These are phyloP conservation scores for Saccharomycopsis lassenensis DNA, from an alignment of 805 yeast genomes.

Conservation along the genomic window DNA sequence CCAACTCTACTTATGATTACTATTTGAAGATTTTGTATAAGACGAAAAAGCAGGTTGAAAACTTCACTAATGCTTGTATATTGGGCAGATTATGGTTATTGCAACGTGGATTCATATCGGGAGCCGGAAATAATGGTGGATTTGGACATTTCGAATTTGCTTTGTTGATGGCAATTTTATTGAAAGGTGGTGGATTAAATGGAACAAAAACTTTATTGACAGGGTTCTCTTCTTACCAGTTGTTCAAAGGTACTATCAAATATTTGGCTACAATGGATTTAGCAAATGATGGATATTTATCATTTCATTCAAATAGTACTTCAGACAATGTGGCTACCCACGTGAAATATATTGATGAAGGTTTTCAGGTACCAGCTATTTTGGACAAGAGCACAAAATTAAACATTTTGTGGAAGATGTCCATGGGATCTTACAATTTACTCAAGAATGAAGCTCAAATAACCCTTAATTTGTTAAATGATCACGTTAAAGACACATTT, in stretches of 20 bases:
- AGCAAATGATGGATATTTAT: slow-evolving; percentile 48
- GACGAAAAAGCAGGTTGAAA: slow-evolving; percentile 62
- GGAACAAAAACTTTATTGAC: slow-evolving; percentile 70
- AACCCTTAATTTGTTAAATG: slow-evolving; percentile 60
- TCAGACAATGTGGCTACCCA: slow-evolving; percentile 24
- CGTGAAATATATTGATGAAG: slow-evolving; percentile 35
- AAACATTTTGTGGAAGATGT: slow-evolving; percentile 74
- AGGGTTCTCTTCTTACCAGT: slow-evolving; percentile 88
- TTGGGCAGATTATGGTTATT: slow-evolving; percentile 84
- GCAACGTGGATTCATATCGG: slow-evolving; percentile 72
- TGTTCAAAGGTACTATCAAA: slow-evolving; percentile 79
- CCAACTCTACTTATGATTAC: slow-evolving; percentile 57
- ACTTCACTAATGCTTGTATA: slow-evolving; percentile 78
- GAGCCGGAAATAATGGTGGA: slow-evolving; percentile 37
- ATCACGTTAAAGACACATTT: slow-evolving; percentile 68
- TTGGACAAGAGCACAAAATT: slow-evolving; percentile 69
- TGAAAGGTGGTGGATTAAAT: slow-evolving; percentile 70
- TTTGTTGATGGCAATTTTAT: slow-evolving; percentile 63
- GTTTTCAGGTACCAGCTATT: slow-evolving; percentile 64
- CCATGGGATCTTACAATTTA: slow-evolving; percentile 49
- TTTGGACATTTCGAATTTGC: slow-evolving; percentile 92
- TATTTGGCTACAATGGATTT: slow-evolving; percentile 77
- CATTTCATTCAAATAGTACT: slow-evolving; percentile 38
- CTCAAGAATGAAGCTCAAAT: slow-evolving; percentile 57
- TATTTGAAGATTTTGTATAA: slow-evolving; percentile 69